phyloP scores from a whole-genome alignment of 805 yeast species.

The Cyberlindnera mrakii region DNA sequence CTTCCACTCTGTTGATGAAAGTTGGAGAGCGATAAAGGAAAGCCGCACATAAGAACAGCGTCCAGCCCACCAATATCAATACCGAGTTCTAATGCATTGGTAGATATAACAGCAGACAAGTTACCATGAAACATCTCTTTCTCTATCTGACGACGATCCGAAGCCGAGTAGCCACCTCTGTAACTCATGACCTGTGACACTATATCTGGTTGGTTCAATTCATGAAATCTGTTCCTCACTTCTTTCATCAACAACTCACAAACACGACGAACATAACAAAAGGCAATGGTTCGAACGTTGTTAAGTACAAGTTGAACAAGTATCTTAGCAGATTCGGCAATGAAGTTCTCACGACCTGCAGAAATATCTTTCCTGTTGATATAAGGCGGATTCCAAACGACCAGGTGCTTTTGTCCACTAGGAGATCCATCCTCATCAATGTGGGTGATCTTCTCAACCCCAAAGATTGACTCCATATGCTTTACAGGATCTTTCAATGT shows the following conservation, averaged over 20 bases:
- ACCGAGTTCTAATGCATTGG: slow-evolving; percentile 93
- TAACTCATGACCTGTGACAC: slow-evolving; percentile 79
- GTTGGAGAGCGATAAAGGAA: slow-evolving; percentile 81
- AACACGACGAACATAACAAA: slow-evolving; percentile 78
- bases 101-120: slow-evolving; percentile 81
- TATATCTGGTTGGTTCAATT: slow-evolving; percentile 38
- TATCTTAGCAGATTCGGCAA: slow-evolving; percentile 70
- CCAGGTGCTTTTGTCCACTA: slow-evolving; percentile 62
- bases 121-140: slow-evolving; percentile 85
- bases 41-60: slow-evolving; percentile 88
- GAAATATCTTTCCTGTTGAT: slow-evolving; percentile 51
- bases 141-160: slow-evolving; percentile 84
- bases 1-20: slow-evolving; percentile 96
- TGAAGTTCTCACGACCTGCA: slow-evolving; percentile 61
- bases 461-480: slow-evolving; percentile 73
- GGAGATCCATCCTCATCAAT: slow-evolving; percentile 86
- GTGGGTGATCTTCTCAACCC: slow-evolving; percentile 52
- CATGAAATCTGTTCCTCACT: slow-evolving; percentile 50
- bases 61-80: slow-evolving; percentile 92
- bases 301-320: slow-evolving; percentile 57
- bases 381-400: slow-evolving; percentile 83
- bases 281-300: slow-evolving; percentile 77
- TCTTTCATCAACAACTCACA: slow-evolving; percentile 88
- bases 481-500: slow-evolving; percentile 69
- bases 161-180: slow-evolving; percentile 88